These are phyloP conservation scores for Cryphonectria japonica DNA, from an alignment of 2,329 filamentous ascomycete species.

Conservation along the genomic window DNA sequence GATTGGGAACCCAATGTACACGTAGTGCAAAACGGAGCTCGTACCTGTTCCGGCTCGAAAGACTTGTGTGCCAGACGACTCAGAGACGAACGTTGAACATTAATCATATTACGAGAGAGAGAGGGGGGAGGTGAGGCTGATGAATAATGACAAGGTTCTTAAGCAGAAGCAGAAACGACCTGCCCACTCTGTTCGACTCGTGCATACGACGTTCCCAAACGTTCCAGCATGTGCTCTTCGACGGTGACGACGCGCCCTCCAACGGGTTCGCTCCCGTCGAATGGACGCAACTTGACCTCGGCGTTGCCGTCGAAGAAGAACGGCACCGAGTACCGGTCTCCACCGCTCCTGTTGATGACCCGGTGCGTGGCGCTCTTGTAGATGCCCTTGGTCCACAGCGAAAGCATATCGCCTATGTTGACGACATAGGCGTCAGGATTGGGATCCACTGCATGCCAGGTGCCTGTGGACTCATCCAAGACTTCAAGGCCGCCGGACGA, in stretches of 20 bases:
- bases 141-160: not conserved
- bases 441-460: slow-evolving; percentile 51
- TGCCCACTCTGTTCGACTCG: slow-evolving; percentile 19
- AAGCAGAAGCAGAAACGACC: slow-evolving; percentile 21
- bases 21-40: not conserved
- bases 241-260: slow-evolving; percentile 35
- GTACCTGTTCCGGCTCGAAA: not conserved
- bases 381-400: slow-evolving; percentile 53
- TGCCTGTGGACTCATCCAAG: slow-evolving; percentile 45
- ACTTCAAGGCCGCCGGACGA: slow-evolving; percentile 56
- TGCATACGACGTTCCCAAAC: slow-evolving; percentile 37
- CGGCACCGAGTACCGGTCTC: slow-evolving; percentile 59
- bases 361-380: slow-evolving; percentile 60
- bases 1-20: not conserved
- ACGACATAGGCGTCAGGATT: slow-evolving; percentile 53
- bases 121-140: not conserved
- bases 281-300: slow-evolving; percentile 41
- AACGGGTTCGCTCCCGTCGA: slow-evolving; percentile 37
- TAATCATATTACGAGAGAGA: not conserved
- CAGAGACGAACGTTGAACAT: not conserved
- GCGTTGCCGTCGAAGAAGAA: slow-evolving; percentile 61
- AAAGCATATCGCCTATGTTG: slow-evolving; percentile 55
- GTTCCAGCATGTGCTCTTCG: slow-evolving; percentile 40
- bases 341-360: slow-evolving; percentile 55
- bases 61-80: not conserved